Evolutionary conservation across 2,329 filamentous ascomycete species (phyloP).

Genomic region (Arthrocladium fulminans): DNA sequence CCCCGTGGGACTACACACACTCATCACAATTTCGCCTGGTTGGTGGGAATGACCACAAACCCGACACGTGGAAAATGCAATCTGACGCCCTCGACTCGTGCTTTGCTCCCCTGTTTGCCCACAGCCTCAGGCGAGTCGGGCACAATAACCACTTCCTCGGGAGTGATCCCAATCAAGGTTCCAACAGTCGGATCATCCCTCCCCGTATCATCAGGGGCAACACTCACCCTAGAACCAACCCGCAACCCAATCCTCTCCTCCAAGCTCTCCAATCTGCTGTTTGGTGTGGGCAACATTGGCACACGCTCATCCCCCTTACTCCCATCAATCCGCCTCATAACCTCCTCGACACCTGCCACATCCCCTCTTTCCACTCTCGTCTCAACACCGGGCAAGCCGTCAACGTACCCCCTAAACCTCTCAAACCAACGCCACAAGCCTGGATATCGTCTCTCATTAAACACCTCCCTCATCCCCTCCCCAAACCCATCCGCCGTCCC

Average conservation of each 20-base stretch:
- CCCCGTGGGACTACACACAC: too few species aligned
- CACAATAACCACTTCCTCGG: slow-evolving; percentile 18
- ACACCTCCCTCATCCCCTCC: slow-evolving; percentile 12
- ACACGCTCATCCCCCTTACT: slow-evolving; percentile 31
- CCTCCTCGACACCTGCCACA: slow-evolving; percentile 2
- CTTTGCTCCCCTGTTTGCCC: slow-evolving; percentile 1
- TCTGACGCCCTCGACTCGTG: slow-evolving; percentile 4
- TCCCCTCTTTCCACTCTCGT: slow-evolving; percentile 15
- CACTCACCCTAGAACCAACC: slow-evolving; percentile 12
- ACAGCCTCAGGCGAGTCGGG: slow-evolving; percentile 5
- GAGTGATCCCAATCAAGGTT: slow-evolving; percentile 14
- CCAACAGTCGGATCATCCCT: slow-evolving; percentile 15
- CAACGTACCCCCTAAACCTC: slow-evolving; percentile 13
- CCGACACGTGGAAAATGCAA: slow-evolving; percentile 9
- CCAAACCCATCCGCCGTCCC: slow-evolving; percentile 14
- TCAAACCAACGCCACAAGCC: slow-evolving; percentile 15
- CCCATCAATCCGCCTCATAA: slow-evolving; percentile 31
- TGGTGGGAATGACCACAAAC: slow-evolving; percentile 2
- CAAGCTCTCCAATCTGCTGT: slow-evolving; percentile 8
- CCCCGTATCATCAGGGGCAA: slow-evolving; percentile 21
- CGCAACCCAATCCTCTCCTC: slow-evolving; percentile 16
- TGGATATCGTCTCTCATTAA: slow-evolving; percentile 18
- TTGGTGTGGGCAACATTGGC: slow-evolving; percentile 15
- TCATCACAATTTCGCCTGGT: slow-evolving; percentile 1
- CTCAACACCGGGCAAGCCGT: slow-evolving; percentile 12